phyloP scores from a whole-genome alignment of 2,329 filamentous ascomycete species.

The Chrysoporthe austroafricana region DNA sequence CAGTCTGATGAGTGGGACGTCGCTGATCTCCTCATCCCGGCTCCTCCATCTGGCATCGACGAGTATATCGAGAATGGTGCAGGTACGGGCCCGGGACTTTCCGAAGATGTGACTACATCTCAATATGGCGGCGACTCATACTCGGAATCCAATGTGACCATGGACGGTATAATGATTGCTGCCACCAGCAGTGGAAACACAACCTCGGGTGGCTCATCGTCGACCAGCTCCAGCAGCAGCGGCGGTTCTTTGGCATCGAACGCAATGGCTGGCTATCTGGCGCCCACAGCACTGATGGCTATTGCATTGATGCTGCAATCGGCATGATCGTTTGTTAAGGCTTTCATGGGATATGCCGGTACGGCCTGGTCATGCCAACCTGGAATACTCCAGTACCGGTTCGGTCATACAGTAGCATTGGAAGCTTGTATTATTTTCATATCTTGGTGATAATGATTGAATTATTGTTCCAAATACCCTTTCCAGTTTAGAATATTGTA shows the following conservation, averaged over 20 bases:
- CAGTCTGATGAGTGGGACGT: conserved; percentile 55
- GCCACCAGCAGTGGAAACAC: conserved; percentile 19
- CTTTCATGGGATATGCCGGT: background rate
- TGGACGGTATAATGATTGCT: conserved; percentile 19
- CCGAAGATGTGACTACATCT: conserved; percentile 41
- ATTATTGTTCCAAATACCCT: background rate
- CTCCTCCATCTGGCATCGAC: conserved; percentile 54
- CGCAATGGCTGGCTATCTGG: background rate
- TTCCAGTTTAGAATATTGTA: background rate
- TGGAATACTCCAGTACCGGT: background rate
- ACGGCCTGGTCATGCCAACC: no score
- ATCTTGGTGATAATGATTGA: background rate
- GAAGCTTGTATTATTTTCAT: background rate
- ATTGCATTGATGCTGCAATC: background rate
- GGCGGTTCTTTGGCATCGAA: background rate
- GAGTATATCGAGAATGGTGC: conserved; percentile 59
- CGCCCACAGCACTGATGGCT: background rate
- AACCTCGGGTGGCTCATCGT: conserved; percentile 9
- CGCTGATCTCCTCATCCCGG: conserved; percentile 53
- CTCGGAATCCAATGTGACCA: conserved; percentile 26
- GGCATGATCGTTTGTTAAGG: background rate
- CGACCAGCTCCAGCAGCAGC: conserved; percentile 10
- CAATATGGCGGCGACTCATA: conserved; percentile 26
- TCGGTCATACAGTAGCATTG: background rate
- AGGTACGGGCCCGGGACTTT: conserved; percentile 56